Evolutionary conservation across 352 stramenopile genomes (phyloP).

Genomic region (Phytophthora cactorum): DNA sequence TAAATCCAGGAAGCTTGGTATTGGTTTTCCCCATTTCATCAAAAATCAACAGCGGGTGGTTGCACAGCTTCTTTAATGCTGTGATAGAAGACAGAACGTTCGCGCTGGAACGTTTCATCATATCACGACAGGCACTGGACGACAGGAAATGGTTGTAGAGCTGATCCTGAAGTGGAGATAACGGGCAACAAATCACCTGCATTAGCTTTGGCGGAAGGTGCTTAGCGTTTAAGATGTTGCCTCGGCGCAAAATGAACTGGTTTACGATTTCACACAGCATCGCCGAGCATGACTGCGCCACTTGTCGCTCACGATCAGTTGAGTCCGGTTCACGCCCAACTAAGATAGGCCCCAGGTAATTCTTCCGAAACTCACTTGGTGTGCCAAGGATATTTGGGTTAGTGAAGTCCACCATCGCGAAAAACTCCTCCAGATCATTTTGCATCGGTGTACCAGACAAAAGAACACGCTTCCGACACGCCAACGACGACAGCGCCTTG

Average conservation of each 20-base stretch:
- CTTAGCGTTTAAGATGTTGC: constrained; percentile 99
- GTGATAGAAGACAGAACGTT: constrained; percentile 90
- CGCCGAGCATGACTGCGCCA: constrained; percentile 90
- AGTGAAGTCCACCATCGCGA: constrained; percentile 95
- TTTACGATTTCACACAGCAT: constrained; percentile 98
- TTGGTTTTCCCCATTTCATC: constrained; percentile 84
- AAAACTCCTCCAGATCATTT: constrained; percentile 99
- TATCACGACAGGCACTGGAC: constrained; percentile 95
- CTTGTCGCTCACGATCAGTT: constrained; percentile 77
- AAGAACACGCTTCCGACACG: constrained; percentile 93
- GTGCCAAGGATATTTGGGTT: constrained; percentile 86
- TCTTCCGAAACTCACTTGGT: constrained; percentile 93
- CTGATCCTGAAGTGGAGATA: constrained; percentile 96
- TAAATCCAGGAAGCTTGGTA: constrained; percentile 84
- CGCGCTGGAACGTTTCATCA: constrained; percentile 94
- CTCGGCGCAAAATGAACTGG: constrained; percentile 97
- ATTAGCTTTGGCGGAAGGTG: constrained; percentile 98
- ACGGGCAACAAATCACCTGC: constrained; percentile 98
- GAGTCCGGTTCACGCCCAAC: constrained; percentile 91
- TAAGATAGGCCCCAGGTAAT: constrained; percentile 92
- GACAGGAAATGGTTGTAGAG: constrained; percentile 97
- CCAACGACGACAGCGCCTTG: constrained; percentile 75
- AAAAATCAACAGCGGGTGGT: constrained; percentile 96
- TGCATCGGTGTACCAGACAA: constrained; percentile 98
- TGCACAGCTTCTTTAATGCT: constrained; percentile 97